Percentiles rank a stretch among this genome's conserved stretches.
These are phyloP conservation scores for Yamadazyma kanchanaburiensis DNA, from an alignment of 1,139 yeast genomes.

Conservation along the genomic window DNA sequence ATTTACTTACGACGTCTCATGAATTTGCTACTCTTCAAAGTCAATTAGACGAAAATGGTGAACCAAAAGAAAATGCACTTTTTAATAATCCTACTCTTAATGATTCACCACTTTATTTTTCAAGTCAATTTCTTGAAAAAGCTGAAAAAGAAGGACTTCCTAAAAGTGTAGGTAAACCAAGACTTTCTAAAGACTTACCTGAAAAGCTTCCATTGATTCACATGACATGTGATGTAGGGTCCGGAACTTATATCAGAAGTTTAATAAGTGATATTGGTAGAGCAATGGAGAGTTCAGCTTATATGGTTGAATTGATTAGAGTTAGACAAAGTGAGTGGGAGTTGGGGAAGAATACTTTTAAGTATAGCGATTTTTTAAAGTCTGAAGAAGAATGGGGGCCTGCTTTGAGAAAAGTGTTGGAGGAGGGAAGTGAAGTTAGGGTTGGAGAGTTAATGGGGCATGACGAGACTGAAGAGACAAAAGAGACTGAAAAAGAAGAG, in stretches of 20 bases:
- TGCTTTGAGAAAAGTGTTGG: constrained; percentile 51
- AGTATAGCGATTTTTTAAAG: constrained; percentile 58
- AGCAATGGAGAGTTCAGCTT: constrained; percentile 76
- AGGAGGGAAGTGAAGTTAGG: constrained; percentile 27
- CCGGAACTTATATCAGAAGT: constrained; percentile 94
- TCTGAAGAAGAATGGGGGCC: constrained; percentile 63
- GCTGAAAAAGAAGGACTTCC: constrained; percentile 34
- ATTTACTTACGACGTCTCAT: constrained; percentile 56
- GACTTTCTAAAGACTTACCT: constrained; percentile 5
- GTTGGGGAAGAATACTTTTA: constrained; percentile 67
- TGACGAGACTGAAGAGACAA: constrained; percentile 1
- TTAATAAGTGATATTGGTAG: constrained; percentile 86
- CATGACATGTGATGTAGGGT: constrained; percentile 75
- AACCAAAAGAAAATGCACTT: constrained; percentile 43
- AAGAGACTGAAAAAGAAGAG: constrained; percentile 11
- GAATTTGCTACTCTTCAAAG: constrained; percentile 49
- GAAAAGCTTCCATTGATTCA: constrained; percentile 57
- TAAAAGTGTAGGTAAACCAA: constrained; percentile 21
- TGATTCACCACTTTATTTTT: constrained; percentile 59
- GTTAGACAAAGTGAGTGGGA: constrained; percentile 81
- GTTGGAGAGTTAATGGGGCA: constrained; percentile 20
- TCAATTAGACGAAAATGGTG: constrained; percentile 51
- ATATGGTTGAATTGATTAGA: constrained; percentile 83
- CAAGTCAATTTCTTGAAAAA: constrained; percentile 47
- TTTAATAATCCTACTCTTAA: constrained; percentile 58